A percentile compares a stretch with the other conserved stretches of the same genome.
phyloP scores from a whole-genome alignment of 306 rosid genomes.

The barrel medic (Medicago truncatula) region DNA sequence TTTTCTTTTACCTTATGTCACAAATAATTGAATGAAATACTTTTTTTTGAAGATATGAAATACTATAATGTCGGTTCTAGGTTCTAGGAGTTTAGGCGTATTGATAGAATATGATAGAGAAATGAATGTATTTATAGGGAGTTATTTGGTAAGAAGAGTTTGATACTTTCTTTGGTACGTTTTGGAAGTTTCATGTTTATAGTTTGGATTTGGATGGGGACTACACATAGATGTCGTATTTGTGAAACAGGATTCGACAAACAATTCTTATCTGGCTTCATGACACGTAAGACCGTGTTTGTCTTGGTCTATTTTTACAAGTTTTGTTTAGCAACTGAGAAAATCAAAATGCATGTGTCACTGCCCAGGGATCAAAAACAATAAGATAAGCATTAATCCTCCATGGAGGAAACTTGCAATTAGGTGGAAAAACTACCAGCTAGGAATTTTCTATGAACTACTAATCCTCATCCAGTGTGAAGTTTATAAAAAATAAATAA shows the following conservation, averaged over 20 bases:
- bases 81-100: neutral
- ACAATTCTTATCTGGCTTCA: slow-evolving; percentile 32
- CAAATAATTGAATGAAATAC: neutral
- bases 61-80: neutral
- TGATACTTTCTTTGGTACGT: neutral
- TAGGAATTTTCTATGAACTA: neutral
- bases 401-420: neutral
- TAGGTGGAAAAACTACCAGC: neutral
- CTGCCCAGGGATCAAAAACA: slow-evolving; percentile 19
- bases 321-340: neutral
- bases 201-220: slow-evolving; percentile 15
- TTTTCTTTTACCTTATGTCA: neutral
- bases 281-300: slow-evolving; percentile 43
- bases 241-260: slow-evolving; percentile 42
- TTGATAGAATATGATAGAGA: neutral
- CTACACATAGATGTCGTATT: slow-evolving; percentile 43
- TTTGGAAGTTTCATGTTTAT: slow-evolving; percentile 32
- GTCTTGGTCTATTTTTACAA: neutral
- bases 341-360: slow-evolving; percentile 2
- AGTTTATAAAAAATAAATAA: no score
- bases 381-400: neutral
- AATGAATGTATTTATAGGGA: slow-evolving; percentile 7
- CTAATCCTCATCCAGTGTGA: no score
- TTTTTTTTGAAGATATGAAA: neutral
- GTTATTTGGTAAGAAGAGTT: neutral